These are phyloP conservation scores for Aquanectria penicillioides DNA, from an alignment of 2,329 filamentous ascomycete genomes.

Conservation along the genomic window DNA sequence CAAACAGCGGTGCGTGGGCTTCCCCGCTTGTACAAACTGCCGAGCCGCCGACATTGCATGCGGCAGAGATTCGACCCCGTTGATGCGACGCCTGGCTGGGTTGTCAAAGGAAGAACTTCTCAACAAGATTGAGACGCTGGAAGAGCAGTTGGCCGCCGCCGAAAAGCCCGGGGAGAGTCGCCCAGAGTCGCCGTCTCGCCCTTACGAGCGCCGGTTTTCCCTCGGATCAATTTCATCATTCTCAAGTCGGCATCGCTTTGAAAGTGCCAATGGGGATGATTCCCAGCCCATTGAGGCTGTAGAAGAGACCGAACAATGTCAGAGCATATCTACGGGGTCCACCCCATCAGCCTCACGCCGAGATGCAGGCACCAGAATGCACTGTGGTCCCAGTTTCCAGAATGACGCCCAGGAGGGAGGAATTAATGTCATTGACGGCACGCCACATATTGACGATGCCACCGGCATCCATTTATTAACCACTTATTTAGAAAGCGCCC, in stretches of 20 bases:
- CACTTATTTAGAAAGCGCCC: conserved; percentile 6
- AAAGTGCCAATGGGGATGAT: too few species aligned
- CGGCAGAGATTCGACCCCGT: conserved; percentile 12
- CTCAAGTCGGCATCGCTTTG: too few species aligned
- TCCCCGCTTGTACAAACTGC: conserved; percentile 17
- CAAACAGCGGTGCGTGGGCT: conserved; percentile 20
- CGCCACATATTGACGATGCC: not conserved
- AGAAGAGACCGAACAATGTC: too few species aligned
- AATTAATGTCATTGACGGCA: too few species aligned
- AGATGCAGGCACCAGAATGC: too few species aligned
- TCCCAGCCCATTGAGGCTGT: too few species aligned
- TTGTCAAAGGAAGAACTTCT: conserved; percentile 18
- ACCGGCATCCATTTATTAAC: not conserved
- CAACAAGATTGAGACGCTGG: conserved; percentile 11
- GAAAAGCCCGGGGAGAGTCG: not conserved
- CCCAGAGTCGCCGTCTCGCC: not conserved
- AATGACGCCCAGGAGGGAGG: too few species aligned
- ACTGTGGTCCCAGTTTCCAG: too few species aligned
- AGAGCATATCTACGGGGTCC: too few species aligned
- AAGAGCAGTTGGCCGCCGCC: not conserved
- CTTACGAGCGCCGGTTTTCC: not conserved
- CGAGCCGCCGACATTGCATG: conserved; percentile 9
- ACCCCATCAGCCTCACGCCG: too few species aligned
- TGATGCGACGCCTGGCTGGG: conserved; percentile 13
- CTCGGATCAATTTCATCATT: too few species aligned